Percentiles rank a stretch among this genome's conserved stretches.
Conservation (phyloP, 2,329 filamentous ascomycete species). For the Verticillium nonalfalfae region DNA sequence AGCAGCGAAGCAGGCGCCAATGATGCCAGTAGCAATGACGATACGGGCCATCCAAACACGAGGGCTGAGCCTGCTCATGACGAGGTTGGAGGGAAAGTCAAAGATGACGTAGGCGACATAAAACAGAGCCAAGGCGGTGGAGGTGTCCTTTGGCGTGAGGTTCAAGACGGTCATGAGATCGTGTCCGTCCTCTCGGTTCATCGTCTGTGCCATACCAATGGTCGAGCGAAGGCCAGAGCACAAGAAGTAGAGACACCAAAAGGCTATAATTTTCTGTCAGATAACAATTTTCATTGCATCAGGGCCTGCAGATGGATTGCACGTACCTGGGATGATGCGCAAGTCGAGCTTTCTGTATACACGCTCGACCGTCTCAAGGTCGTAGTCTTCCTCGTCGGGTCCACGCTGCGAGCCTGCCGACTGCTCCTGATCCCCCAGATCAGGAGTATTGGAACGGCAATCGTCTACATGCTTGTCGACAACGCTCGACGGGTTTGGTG, state of each 20-base stretch:
- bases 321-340: slow-evolving; percentile 52
- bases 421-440: slow-evolving; percentile 10
- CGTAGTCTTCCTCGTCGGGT: slow-evolving; percentile 30
- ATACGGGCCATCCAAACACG: slow-evolving; percentile 91
- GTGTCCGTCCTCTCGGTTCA: slow-evolving; percentile 68
- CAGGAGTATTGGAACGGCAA: slow-evolving; percentile 3
- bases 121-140: slow-evolving; percentile 79
- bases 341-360: slow-evolving; percentile 54
- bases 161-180: slow-evolving; percentile 67
- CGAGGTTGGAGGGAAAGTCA: slow-evolving; percentile 79
- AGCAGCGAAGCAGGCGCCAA: slow-evolving; percentile 77
- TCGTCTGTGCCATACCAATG: slow-evolving; percentile 89
- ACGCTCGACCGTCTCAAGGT: slow-evolving; percentile 43
- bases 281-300: neutral
- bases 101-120: slow-evolving; percentile 91
- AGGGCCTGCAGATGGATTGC: neutral
- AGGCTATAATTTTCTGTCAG: slow-evolving; percentile 40
- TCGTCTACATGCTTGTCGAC: slow-evolving; percentile 20
- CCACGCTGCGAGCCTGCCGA: slow-evolving; percentile 10
- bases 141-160: slow-evolving; percentile 69
- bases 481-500: slow-evolving; percentile 21
- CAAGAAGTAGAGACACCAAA: slow-evolving; percentile 88
- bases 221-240: slow-evolving; percentile 90
- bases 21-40: slow-evolving; percentile 78
- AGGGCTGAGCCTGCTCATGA: slow-evolving; percentile 81